These are phyloP conservation scores for Syncephalis plumigaleata DNA, from an alignment of 371 early-diverging fungal species.

Conservation along the genomic window DNA sequence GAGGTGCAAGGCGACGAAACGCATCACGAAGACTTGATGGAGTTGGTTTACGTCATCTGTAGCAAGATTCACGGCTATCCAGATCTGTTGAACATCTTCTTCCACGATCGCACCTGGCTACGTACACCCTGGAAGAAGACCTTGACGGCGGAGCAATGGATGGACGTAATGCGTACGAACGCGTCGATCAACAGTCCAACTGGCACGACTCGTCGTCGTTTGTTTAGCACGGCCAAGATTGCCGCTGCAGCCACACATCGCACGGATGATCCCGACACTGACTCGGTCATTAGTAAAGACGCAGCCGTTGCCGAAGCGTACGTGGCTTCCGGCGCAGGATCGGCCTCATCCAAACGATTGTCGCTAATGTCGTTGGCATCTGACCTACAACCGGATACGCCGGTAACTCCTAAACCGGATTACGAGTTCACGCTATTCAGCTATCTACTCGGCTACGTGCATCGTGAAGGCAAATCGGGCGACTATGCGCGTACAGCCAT, in stretches of 20 bases:
- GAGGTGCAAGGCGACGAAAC: constrained; percentile 33
- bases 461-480: constrained; percentile 71
- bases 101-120: constrained; percentile 65
- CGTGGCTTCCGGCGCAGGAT: neutral
- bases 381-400: constrained; percentile 2
- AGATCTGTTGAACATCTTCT: constrained; percentile 75
- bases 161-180: too few relatives aligned
- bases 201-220: too few relatives aligned
- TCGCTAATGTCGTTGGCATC: neutral
- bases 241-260: neutral
- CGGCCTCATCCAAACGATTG: constrained; percentile 4
- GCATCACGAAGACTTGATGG: constrained; percentile 72
- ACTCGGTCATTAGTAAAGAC: too few relatives aligned
- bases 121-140: constrained; percentile 32
- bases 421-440: constrained; percentile 75
- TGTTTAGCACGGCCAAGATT: neutral
- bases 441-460: constrained; percentile 70
- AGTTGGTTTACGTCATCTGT: constrained; percentile 74
- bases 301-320: too few relatives aligned
- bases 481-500: constrained; percentile 85
- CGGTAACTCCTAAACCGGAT: constrained; percentile 18
- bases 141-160: neutral
- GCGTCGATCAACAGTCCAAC: too few relatives aligned
- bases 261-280: neutral
- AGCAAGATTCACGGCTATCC: constrained; percentile 83